Evolutionary conservation across 1,284 basidiomycete species (phyloP).

Genomic region (Fomitopsis pinicola): DNA sequence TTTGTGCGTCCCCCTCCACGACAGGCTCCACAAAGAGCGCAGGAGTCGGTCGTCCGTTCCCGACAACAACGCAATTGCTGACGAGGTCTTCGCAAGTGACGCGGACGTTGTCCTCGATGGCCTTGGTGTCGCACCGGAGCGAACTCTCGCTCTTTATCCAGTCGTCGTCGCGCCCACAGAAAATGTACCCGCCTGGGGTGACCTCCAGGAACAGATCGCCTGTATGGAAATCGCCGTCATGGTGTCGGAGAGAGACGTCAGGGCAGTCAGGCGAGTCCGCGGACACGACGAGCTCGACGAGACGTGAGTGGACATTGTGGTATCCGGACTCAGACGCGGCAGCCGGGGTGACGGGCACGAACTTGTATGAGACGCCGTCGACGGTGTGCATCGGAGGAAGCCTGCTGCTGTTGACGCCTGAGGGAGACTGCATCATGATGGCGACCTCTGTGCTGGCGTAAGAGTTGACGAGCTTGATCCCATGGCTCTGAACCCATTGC

Average conservation of each 20-base stretch:
- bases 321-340: slow-evolving; percentile 37
- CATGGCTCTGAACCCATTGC: slow-evolving; percentile 54
- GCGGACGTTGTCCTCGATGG: slow-evolving; percentile 68
- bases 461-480: slow-evolving; percentile 59
- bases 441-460: slow-evolving; percentile 74
- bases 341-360: slow-evolving; percentile 44
- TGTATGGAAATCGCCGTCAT: slow-evolving; percentile 68
- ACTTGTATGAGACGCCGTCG: slow-evolving; percentile 53
- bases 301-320: slow-evolving; percentile 43
- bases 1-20: slow-evolving; percentile 42
- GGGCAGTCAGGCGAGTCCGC: slow-evolving; percentile 65
- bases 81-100: slow-evolving; percentile 51
- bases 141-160: slow-evolving; percentile 78
- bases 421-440: slow-evolving; percentile 51
- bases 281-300: slow-evolving; percentile 64
- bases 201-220: slow-evolving; percentile 69
- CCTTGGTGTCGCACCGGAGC: slow-evolving; percentile 69
- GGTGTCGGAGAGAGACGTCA: slow-evolving; percentile 46
- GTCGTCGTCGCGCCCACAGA: slow-evolving; percentile 68
- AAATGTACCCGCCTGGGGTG: slow-evolving; percentile 49
- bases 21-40: slow-evolving; percentile 61
- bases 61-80: slow-evolving; percentile 61
- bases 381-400: slow-evolving; percentile 45
- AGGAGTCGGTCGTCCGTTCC: slow-evolving; percentile 60
- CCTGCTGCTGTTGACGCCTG: slow-evolving; percentile 29